Conservation (phyloP, 768 basidiomycete species). For the Suillus clintonianus region DNA sequence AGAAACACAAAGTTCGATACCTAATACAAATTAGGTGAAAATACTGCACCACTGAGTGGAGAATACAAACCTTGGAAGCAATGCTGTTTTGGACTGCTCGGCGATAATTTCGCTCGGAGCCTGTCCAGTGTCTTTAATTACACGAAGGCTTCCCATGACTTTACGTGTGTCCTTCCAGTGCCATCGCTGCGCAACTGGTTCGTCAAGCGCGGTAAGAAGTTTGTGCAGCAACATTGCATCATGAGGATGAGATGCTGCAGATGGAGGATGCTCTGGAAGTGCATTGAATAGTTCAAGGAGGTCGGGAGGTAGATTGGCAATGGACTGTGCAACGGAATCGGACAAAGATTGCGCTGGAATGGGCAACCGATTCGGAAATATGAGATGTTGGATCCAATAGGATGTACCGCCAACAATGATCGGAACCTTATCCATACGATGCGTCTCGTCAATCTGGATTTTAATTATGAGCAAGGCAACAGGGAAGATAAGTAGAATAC, state of each 20-base stretch:
- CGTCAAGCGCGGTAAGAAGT: slow-evolving; percentile 72
- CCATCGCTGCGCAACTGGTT: slow-evolving; percentile 77
- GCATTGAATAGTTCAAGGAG: slow-evolving; percentile 51
- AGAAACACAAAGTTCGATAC: slow-evolving; percentile 85
- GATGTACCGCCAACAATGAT: slow-evolving; percentile 95
- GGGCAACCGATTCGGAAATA: slow-evolving; percentile 80
- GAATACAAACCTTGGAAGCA: slow-evolving; percentile 52
- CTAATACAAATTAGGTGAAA: slow-evolving; percentile 39
- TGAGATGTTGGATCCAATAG: slow-evolving; percentile 96
- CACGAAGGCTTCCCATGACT: slow-evolving; percentile 74
- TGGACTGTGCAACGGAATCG: slow-evolving; percentile 38
- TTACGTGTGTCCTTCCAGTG: slow-evolving; percentile 96
- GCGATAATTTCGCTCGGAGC: slow-evolving; percentile 67
- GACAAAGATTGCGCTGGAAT: slow-evolving; percentile 25
- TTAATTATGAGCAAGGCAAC: slow-evolving; percentile 4
- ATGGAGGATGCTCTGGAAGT: slow-evolving; percentile 62
- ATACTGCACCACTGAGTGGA: neutral
- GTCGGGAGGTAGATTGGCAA: slow-evolving; percentile 48
- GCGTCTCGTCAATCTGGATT: slow-evolving; percentile 73
- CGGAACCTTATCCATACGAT: slow-evolving; percentile 64
- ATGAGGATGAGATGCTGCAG: slow-evolving; percentile 55
- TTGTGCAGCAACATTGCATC: slow-evolving; percentile 64
- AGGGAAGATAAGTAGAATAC: slow-evolving; percentile 27
- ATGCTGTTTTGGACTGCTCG: slow-evolving; percentile 53
- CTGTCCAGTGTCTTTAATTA: slow-evolving; percentile 71